Percentiles rank a stretch among this genome's conserved stretches.
phyloP scores from a whole-genome alignment of 441 rosid species.

The Rhodomyrtus psidioides region DNA sequence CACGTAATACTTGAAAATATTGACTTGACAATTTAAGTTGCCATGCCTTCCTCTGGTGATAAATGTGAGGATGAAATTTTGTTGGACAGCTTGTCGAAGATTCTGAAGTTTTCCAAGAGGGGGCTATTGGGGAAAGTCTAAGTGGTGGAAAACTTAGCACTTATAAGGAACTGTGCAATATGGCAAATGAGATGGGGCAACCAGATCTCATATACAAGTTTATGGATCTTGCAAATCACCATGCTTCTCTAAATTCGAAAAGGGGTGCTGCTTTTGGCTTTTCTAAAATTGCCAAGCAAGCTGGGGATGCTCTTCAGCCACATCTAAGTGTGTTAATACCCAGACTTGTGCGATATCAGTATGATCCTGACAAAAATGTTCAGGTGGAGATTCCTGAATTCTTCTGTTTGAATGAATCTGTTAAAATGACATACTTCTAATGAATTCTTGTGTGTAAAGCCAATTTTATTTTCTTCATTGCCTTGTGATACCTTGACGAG shows the following conservation, averaged over 20 bases:
- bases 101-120: constrained; percentile 96
- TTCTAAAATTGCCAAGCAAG: constrained; percentile 98
- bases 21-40: neutral
- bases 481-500: neutral
- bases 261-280: constrained; percentile 99
- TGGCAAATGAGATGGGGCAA: constrained; percentile 99
- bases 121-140: constrained; percentile 78
- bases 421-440: neutral
- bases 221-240: constrained; percentile 98
- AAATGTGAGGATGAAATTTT: constrained; percentile 14
- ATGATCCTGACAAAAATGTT: constrained; percentile 98
- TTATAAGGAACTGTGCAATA: constrained; percentile 90
- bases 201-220: constrained; percentile 95
- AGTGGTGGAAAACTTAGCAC: constrained; percentile 95
- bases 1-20: neutral
- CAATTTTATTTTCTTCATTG: neutral
- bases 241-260: constrained; percentile 84
- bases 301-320: constrained; percentile 98
- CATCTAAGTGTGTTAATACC: constrained; percentile 79
- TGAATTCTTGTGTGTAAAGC: neutral
- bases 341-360: constrained; percentile 87
- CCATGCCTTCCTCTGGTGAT: neutral
- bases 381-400: constrained; percentile 46
- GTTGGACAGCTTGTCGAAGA: constrained; percentile 72
- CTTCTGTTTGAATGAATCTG: neutral